Percentiles rank a stretch among this genome's conserved stretches.
Conservation (phyloP, 2,329 filamentous ascomycete genomes). For the Colletotrichum horii region DNA sequence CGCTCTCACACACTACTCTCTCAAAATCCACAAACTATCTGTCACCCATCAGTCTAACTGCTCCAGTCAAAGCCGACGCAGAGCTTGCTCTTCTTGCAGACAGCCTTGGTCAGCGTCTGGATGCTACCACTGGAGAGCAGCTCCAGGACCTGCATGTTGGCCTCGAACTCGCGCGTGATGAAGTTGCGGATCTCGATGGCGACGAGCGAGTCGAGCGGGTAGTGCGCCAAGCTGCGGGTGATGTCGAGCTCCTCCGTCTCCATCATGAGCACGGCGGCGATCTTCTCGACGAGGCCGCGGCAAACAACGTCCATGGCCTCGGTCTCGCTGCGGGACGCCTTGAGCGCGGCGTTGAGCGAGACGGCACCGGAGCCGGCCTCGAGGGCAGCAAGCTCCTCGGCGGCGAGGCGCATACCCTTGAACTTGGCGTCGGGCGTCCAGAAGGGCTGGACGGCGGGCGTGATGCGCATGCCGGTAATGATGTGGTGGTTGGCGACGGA, state of each 20-base stretch:
- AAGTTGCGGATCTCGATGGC: constrained; percentile 57
- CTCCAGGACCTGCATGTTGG: constrained; percentile 60
- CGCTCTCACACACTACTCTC: neutral
- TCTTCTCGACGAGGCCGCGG: constrained; percentile 50
- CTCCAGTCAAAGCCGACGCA: constrained; percentile 22
- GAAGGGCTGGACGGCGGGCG: constrained; percentile 51
- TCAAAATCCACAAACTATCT: neutral
- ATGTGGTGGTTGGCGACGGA: constrained; percentile 52
- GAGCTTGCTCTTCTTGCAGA: constrained; percentile 52
- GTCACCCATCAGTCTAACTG: neutral
- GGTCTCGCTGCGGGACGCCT: constrained; percentile 43
- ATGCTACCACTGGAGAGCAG: constrained; percentile 57
- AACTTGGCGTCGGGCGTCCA: constrained; percentile 62
- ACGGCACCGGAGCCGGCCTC: constrained; percentile 31
- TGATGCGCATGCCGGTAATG: constrained; percentile 60
- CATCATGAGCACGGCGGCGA: constrained; percentile 54
- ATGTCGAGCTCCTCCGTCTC: constrained; percentile 54
- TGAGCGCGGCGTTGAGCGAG: constrained; percentile 49
- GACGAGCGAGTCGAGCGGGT: constrained; percentile 53
- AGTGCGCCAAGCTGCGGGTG: constrained; percentile 41
- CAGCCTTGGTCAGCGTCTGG: constrained; percentile 50
- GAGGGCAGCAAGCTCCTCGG: constrained; percentile 41
- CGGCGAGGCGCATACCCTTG: constrained; percentile 48
- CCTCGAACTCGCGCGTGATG: constrained; percentile 54
- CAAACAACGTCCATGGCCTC: constrained; percentile 52